Conservation (phyloP, 2,329 filamentous ascomycete species). For the Aspergillus alliaceus region DNA sequence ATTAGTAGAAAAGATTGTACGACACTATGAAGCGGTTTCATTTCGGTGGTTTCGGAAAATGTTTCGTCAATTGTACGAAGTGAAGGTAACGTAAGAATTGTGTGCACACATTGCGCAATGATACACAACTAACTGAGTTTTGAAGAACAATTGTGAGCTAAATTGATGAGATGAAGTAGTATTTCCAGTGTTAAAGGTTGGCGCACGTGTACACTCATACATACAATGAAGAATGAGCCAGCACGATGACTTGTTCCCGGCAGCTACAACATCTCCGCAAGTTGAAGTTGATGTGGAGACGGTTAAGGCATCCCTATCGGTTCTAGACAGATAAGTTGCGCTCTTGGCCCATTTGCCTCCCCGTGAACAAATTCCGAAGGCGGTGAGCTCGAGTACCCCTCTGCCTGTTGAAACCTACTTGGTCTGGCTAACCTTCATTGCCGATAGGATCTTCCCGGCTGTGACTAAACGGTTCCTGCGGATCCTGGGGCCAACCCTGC, state of each 20-base stretch:
- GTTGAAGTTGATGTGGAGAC: background rate
- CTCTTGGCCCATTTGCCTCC: slow-evolving; percentile 1
- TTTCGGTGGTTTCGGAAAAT: slow-evolving; percentile 12
- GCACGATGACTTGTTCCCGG: background rate
- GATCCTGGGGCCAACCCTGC: background rate
- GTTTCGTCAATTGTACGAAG: slow-evolving; percentile 8
- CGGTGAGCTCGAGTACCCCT: slow-evolving; percentile 28
- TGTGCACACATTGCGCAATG: slow-evolving; percentile 15
- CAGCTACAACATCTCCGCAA: background rate
- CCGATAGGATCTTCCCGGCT: slow-evolving; percentile 9
- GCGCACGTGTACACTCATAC: background rate
- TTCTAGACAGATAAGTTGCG: slow-evolving; percentile 1
- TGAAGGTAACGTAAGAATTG: background rate
- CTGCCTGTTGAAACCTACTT: slow-evolving; percentile 23
- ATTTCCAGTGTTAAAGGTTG: background rate
- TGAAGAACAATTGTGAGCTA: slow-evolving; percentile 1
- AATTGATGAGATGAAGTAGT: background rate
- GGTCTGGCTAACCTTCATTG: slow-evolving; percentile 9
- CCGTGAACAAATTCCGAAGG: slow-evolving; percentile 19
- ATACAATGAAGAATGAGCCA: background rate
- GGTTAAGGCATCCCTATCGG: background rate
- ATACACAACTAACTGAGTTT: slow-evolving; percentile 2
- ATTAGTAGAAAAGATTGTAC: slow-evolving; percentile 10
- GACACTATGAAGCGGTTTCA: slow-evolving; percentile 9
- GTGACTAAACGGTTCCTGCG: background rate